Evolutionary conservation across 805 yeast genomes (phyloP).

Genomic region (Ascoidea tarda): DNA sequence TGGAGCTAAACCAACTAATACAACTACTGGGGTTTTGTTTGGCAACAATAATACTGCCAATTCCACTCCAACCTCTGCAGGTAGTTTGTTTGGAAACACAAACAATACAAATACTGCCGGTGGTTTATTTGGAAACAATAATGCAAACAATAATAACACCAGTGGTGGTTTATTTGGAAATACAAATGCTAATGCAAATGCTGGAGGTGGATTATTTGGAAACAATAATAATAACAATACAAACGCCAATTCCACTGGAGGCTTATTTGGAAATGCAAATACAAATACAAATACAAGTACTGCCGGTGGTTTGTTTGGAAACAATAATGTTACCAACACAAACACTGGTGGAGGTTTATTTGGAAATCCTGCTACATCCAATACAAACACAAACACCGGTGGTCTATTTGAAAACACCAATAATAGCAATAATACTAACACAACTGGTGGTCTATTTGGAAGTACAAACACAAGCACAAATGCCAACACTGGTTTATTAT

Average conservation of each 20-base stretch:
- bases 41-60: slow-evolving; percentile 18
- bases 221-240: slow-evolving; percentile 14
- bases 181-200: slow-evolving; percentile 16
- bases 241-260: slow-evolving; percentile 17
- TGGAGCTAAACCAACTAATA: slow-evolving; percentile 14
- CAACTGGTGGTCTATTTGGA: slow-evolving; percentile 30
- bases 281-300: slow-evolving; percentile 16
- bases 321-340: slow-evolving; percentile 13
- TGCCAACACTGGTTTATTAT: slow-evolving; percentile 22
- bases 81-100: slow-evolving; percentile 17
- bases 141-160: slow-evolving; percentile 11
- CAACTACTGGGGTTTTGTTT: slow-evolving; percentile 24
- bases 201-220: slow-evolving; percentile 24
- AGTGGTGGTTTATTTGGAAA: slow-evolving; percentile 27
- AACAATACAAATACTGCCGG: slow-evolving; percentile 9
- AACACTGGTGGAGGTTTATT: slow-evolving; percentile 17
- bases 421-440: slow-evolving; percentile 14
- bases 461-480: slow-evolving; percentile 14
- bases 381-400: slow-evolving; percentile 12
- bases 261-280: slow-evolving; percentile 26
- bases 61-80: neutral
- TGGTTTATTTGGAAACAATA: slow-evolving; percentile 17
- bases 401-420: slow-evolving; percentile 18
- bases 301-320: slow-evolving; percentile 29
- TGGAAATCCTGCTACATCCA: slow-evolving; percentile 12